Evolutionary conservation across 805 yeast genomes (phyloP), one percentile per base, ranked within the genome.

Genomic region (Lipomyces lipofer): DNA sequence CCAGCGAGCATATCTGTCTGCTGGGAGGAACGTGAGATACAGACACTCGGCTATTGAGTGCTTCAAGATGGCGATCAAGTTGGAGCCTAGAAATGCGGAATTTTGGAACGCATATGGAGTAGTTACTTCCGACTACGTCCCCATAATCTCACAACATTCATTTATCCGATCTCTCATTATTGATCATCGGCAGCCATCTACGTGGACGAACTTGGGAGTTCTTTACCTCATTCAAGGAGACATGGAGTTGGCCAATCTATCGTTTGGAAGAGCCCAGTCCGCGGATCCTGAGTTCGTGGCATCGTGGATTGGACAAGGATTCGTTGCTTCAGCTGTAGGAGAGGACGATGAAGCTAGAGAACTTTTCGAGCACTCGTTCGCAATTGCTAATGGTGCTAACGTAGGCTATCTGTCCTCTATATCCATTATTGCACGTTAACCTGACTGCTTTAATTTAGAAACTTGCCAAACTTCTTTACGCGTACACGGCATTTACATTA

Each of bases 261-360:
- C 95, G 0, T 82, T 86, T 55, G 72, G 76, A 36, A 79, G 88
- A 58, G 85, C 94, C 0, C 92, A 87, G 63, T 82, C 96, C 19
- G 73, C 88, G 10, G 85, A 91, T 2, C 97, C 99, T 2, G 86
- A 83, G 49, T 78, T 77, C 48, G 75, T 87, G 0, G 75, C 74
- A 4, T 80, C 97, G 0, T 94, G 98, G 98, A 67, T 87, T 29
- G 97, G 96, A 1, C 83, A 84, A 64, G 97, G 97, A 0, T 66
- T 92, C 32, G 68, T 83, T 1, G 67, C 69, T 19, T 43, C 55
- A 5, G 49, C 63, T 15, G 52, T 54, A 12, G 75, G 73, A 9
- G 62, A 68, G 17, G 30, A 50, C 3, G 75, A 80, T 0, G 75
- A 73, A n/a, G 83, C 95, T 0, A 66, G 76, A 4, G 74, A 77